phyloP scores from a whole-genome alignment of 2,329 filamentous ascomycete genomes.

The Didymella pomorum region DNA sequence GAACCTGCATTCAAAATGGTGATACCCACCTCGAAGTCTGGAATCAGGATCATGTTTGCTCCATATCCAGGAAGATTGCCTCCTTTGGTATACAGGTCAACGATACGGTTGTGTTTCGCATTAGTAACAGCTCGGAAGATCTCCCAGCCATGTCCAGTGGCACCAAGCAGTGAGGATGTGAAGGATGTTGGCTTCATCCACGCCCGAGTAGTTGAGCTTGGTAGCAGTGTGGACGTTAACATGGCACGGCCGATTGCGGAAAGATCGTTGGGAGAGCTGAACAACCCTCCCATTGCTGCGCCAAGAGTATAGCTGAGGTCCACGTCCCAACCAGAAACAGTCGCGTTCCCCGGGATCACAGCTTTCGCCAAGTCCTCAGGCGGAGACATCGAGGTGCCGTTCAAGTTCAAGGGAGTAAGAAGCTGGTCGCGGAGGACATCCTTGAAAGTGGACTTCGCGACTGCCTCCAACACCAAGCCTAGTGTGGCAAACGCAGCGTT shows the following conservation, averaged over 20 bases:
- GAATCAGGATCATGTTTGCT: slow-evolving; percentile 52
- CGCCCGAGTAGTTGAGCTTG: slow-evolving; percentile 44
- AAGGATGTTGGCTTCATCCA: slow-evolving; percentile 55
- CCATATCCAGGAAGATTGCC: slow-evolving; percentile 54
- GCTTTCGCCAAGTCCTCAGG: slow-evolving; percentile 14
- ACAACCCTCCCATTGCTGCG: slow-evolving; percentile 42
- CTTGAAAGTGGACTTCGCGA: slow-evolving; percentile 53
- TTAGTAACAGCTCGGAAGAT: slow-evolving; percentile 42
- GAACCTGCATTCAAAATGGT: slow-evolving; percentile 48
- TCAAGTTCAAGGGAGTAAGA: slow-evolving; percentile 55
- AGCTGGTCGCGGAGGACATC: slow-evolving; percentile 54
- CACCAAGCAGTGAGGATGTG: slow-evolving; percentile 45
- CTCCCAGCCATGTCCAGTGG: slow-evolving; percentile 52
- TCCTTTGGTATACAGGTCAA: slow-evolving; percentile 54
- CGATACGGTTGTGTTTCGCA: slow-evolving; percentile 19
- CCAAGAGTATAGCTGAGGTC: slow-evolving; percentile 10
- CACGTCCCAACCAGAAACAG: slow-evolving; percentile 9
- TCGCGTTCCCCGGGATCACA: slow-evolving; percentile 19
- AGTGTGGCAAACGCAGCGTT: slow-evolving; percentile 59
- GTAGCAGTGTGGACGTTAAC: slow-evolving; percentile 49
- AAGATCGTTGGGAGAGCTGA: slow-evolving; percentile 49
- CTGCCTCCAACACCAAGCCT: slow-evolving; percentile 56
- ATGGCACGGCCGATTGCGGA: slow-evolving; percentile 52
- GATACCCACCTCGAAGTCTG: slow-evolving; percentile 56
- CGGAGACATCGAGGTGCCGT: slow-evolving; percentile 49